Evolutionary conservation across 352 stramenopile species (phyloP), one percentile per base, ranked within the genome.

Genomic region (Pythium aphanidermatum): DNA sequence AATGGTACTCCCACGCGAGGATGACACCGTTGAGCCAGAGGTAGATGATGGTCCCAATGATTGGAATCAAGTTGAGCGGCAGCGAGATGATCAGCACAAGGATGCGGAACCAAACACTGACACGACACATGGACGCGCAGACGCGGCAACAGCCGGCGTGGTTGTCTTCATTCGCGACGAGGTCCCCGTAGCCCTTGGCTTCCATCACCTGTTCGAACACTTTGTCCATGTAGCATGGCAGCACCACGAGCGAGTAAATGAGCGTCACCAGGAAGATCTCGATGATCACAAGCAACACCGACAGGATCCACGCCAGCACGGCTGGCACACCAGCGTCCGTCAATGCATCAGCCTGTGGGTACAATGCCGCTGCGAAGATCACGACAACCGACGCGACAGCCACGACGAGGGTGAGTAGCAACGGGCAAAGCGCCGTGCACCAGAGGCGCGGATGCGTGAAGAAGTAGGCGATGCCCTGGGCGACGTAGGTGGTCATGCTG

Each of bases 261-360:
- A 89, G 54, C 38, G 68, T 85, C 36, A 84, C 64, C 17, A 86
- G 52, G 58, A 86, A 85, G 51, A 83, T 83, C 62, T 85, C 71
- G 16, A 84, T 54, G 3, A 89, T 32, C 17, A 82, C 72, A 28
- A 86, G 60, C 37, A 86, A 60, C 24, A 86, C 14, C 8, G 67
- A 57, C 19, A 86, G 38, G 21, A 86, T 37, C 74, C 74, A 89
- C n/a, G 74, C 55, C 16, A 85, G 65, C 32, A 46, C 67, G 10
- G 34, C 17, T 0, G 51, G 36, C 0, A 83, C 50, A 10, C 74
- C 72, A 0, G 54, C 64, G 19, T 71, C 51, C 17, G 73, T 48
- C 2, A 86, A 56, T 1, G 49, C 57, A 10, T 77, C 43, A 17
- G 53, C 73, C 35, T 85, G 72, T 16, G 74, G 74, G 20, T 67